Evolutionary conservation across 371 early-diverging fungal genomes (phyloP), one percentile per base, ranked within the genome.

Genomic region (Rhizopus delemar): DNA sequence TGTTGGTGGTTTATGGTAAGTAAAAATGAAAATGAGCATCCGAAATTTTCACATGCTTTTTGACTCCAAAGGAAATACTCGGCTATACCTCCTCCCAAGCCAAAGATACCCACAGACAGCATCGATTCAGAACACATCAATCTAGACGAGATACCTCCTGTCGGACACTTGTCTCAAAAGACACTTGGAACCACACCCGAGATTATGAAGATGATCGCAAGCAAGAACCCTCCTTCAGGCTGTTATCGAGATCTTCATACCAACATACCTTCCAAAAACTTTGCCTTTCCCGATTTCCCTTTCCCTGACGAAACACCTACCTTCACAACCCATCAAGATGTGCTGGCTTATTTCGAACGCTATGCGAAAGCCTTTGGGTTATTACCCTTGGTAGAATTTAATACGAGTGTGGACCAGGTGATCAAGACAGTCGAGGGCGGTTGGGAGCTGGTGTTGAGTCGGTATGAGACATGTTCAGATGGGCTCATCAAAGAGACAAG

Each of bases 1-100:
- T 38, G 54, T 60, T 3, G 69, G 69, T 46, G 69, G 69, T 51
- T 3, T 67, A 4, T 67, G 68, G 68, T 66, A 66, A 58, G n/a
- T 22, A 22, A 22, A 22, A 22, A 2, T 22, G 22, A 22, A 22
- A 22, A 22, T n/a, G 22, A 22, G 22, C 0, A 22, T 22, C 22
- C 22, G 22, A 22, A 22, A 22, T 22, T 22, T 22, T 22, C 22
- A 22, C 22, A 22, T 22, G 22, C 22, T 22, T 22, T 22, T 22
- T 22, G 22, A 22, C 22, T 22, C 22, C 22, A 12, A 33, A 68
- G 68, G 68, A 41, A 45, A 2, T 69, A 64, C 36, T 61, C 69
- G n/a, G 65, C 64, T n/a, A 45, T 33, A 48, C 46, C 69, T 28
- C 49, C 53, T 15, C 31, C 43, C 0, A 69, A 69, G 8, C 65